These are phyloP conservation scores for Aphanocladium album DNA, from an alignment of 2,329 filamentous ascomycete species.

Conservation along the genomic window DNA sequence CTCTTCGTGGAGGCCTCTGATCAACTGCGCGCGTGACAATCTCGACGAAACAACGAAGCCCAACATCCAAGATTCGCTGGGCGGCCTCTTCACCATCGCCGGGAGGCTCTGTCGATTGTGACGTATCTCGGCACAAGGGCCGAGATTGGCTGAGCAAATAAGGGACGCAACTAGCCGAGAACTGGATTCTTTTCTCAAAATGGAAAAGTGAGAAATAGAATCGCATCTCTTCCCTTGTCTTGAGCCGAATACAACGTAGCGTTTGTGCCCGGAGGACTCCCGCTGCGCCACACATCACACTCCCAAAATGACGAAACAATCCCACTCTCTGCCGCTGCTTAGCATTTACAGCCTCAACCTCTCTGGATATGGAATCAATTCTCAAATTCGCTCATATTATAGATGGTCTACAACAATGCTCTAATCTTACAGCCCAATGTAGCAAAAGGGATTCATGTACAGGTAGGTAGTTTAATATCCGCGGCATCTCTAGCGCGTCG, in stretches of 20 bases:
- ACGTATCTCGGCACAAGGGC: constrained; percentile 2
- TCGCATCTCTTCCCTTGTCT: not conserved
- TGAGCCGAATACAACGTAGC: not conserved
- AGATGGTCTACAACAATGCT: constrained; percentile 1
- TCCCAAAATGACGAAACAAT: not conserved
- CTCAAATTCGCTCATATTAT: constrained; percentile 5
- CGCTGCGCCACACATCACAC: constrained; percentile 1
- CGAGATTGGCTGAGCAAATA: not conserved
- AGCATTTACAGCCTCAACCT: not conserved
- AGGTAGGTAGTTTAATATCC: not conserved
- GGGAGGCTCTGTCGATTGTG: not conserved
- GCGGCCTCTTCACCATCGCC: constrained; percentile 3
- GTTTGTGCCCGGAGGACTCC: not conserved
- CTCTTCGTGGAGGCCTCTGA: not conserved
- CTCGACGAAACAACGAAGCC: not conserved
- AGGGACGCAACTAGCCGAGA: not conserved
- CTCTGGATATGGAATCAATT: not conserved
- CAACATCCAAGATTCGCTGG: not conserved
- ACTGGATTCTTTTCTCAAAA: not conserved
- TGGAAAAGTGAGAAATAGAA: not conserved
- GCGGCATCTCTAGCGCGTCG: constrained; percentile 37
- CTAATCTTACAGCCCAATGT: constrained; percentile 4
- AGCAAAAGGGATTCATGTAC: not conserved
- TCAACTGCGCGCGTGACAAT: not conserved
- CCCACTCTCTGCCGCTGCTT: not conserved